A percentile compares a stretch with the other conserved stretches of the same genome.
Conservation (phyloP, 2,329 filamentous ascomycete species). For the Claviceps pusilla region DNA sequence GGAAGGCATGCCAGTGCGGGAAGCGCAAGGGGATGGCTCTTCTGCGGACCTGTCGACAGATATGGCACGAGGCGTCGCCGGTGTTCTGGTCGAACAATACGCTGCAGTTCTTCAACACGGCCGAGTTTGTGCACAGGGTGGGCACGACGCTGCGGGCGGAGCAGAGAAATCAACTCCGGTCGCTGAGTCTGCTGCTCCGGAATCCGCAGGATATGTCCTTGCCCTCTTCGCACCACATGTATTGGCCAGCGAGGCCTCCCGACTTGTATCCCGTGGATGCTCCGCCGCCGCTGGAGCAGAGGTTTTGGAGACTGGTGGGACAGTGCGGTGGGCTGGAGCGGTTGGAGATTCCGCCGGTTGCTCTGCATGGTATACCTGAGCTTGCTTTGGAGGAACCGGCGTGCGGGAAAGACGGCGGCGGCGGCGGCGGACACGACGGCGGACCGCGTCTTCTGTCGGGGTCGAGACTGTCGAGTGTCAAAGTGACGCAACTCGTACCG, state of each 20-base stretch:
- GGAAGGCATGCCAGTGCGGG: not conserved
- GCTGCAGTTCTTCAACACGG: not conserved
- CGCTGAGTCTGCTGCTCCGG: not conserved
- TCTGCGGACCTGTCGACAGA: not conserved
- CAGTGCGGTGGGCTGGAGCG: not conserved
- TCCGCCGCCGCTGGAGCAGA: not conserved
- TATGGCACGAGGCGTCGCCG: not conserved
- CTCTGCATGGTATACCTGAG: not conserved
- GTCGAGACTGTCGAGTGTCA: not conserved
- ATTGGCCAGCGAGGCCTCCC: not conserved
- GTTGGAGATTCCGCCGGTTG: not conserved
- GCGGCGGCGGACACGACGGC: too few relatives aligned
- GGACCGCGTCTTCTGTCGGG: not conserved
- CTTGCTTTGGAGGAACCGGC: not conserved
- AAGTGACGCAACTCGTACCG: not conserved
- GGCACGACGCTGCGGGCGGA: not conserved
- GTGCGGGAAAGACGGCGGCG: not conserved
- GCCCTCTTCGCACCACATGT: not conserved
- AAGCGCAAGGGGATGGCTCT: not conserved
- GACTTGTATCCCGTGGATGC: not conserved
- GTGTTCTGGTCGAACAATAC: conserved; percentile 1
- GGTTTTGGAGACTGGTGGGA: not conserved
- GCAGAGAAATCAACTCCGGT: not conserved
- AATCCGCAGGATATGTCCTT: too few relatives aligned
- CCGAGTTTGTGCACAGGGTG: not conserved